A percentile compares a stretch with the other conserved stretches of the same genome.
Evolutionary conservation across 108 stramenopile genomes (phyloP).

Genomic region (Nitzschia sp.): DNA sequence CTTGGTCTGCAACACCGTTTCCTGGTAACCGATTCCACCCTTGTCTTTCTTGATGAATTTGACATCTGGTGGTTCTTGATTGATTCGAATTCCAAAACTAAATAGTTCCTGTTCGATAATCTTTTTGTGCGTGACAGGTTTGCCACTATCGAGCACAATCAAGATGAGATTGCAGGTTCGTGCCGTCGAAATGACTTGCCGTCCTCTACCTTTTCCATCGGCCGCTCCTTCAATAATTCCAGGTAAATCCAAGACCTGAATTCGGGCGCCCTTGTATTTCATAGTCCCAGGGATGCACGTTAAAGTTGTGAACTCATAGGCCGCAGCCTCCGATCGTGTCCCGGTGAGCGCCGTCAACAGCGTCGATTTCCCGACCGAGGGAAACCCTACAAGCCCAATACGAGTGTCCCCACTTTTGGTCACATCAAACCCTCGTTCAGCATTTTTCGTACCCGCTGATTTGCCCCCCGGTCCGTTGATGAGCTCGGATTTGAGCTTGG

Average conservation of each 20-base stretch:
- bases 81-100: slow-evolving; percentile 97
- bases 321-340: slow-evolving; percentile 92
- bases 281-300: slow-evolving; percentile 99
- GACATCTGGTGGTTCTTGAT: slow-evolving; percentile 94
- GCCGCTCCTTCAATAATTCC: slow-evolving; percentile 99
- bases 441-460: slow-evolving; percentile 90
- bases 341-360: slow-evolving; percentile 95
- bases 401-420: slow-evolving; percentile 95
- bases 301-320: slow-evolving; percentile 98
- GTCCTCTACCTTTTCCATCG: slow-evolving; percentile 96
- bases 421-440: slow-evolving; percentile 97
- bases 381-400: slow-evolving; percentile 98
- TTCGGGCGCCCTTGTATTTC: slow-evolving; percentile 97
- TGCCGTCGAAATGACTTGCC: slow-evolving; percentile 95
- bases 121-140: slow-evolving; percentile 97
- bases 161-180: slow-evolving; percentile 97
- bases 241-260: slow-evolving; percentile 98
- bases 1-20: slow-evolving; percentile 83
- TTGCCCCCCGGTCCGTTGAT: slow-evolving; percentile 85
- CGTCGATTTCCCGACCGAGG: slow-evolving; percentile 97
- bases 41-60: slow-evolving; percentile 90
- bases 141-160: slow-evolving; percentile 92
- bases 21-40: slow-evolving; percentile 95
- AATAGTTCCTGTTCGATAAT: slow-evolving; percentile 96
- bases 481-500: slow-evolving; percentile 90